phyloP scores from a whole-genome alignment of 352 stramenopile genomes.

The Thalassiosira ordinaria region DNA sequence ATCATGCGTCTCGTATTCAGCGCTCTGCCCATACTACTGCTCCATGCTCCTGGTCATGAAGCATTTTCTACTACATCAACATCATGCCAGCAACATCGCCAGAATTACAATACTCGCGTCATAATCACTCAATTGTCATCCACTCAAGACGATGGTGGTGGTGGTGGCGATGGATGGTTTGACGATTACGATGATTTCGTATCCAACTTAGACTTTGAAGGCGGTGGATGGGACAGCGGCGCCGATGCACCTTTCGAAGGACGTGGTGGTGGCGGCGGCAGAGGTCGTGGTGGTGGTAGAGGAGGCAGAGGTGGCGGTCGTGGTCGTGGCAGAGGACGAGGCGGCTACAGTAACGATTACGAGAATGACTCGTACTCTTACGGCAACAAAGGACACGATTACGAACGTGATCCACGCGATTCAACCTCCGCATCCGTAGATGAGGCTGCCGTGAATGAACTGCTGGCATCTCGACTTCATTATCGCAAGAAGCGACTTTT shows the following conservation, averaged over 20 bases:
- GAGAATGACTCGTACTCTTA: background rate
- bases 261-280: background rate
- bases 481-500: constrained; percentile 57
- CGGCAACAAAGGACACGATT: constrained; percentile 27
- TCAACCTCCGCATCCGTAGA: constrained; percentile 31
- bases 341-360: background rate
- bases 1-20: background rate
- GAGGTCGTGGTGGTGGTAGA: constrained; percentile 11
- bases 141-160: no score
- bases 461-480: constrained; percentile 50
- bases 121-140: no score
- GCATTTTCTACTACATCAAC: background rate
- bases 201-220: constrained; percentile 37
- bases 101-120: background rate
- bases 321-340: constrained; percentile 7
- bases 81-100: background rate
- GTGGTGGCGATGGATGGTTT: constrained; percentile 23
- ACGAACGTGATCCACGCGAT: constrained; percentile 40
- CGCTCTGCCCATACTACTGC: background rate
- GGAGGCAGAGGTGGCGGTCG: background rate
- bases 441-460: constrained; percentile 42
- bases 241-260: constrained; percentile 20
- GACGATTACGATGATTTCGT: constrained; percentile 57
- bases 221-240: constrained; percentile 40
- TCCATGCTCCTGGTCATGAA: background rate